Conservation (phyloP, 768 basidiomycete genomes). For the Boletus rubescentipes region DNA sequence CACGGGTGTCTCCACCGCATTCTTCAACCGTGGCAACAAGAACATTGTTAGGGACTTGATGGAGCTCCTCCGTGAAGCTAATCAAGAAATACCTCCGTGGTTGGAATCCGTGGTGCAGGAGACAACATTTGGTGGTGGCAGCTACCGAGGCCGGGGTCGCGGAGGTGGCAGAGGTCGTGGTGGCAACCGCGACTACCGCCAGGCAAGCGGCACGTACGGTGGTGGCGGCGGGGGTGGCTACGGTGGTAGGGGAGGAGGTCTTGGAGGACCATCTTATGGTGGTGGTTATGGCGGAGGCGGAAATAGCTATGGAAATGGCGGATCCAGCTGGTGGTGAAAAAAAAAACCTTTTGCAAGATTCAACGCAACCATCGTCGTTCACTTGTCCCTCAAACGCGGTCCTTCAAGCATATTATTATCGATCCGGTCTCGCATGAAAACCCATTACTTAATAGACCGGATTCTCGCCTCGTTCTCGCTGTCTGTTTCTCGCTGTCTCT, state of each 20-base stretch:
- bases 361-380: slow-evolving; percentile 9
- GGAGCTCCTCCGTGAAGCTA: slow-evolving; percentile 92
- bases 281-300: slow-evolving; percentile 28
- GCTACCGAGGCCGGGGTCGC: slow-evolving; percentile 56
- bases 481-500: slow-evolving; percentile 32
- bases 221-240: slow-evolving; percentile 36
- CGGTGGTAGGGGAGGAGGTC: slow-evolving; percentile 40
- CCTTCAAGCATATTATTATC: slow-evolving; percentile 20
- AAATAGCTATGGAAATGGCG: slow-evolving; percentile 32
- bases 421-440: slow-evolving; percentile 24
- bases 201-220: slow-evolving; percentile 27
- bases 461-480: slow-evolving; percentile 18
- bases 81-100: slow-evolving; percentile 93
- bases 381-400: slow-evolving; percentile 2
- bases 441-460: slow-evolving; percentile 20
- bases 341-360: slow-evolving; percentile 24
- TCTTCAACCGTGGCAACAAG: slow-evolving; percentile 92
- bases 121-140: slow-evolving; percentile 68
- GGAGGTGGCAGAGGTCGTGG: slow-evolving; percentile 39
- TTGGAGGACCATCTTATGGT: slow-evolving; percentile 33
- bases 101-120: slow-evolving; percentile 85
- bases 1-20: slow-evolving; percentile 92
- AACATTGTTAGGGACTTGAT: slow-evolving; percentile 90
- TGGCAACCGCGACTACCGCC: slow-evolving; percentile 36
- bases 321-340: slow-evolving; percentile 50